These are phyloP conservation scores for Cadophora malorum DNA, from an alignment of 2,329 filamentous ascomycete genomes.

Conservation along the genomic window DNA sequence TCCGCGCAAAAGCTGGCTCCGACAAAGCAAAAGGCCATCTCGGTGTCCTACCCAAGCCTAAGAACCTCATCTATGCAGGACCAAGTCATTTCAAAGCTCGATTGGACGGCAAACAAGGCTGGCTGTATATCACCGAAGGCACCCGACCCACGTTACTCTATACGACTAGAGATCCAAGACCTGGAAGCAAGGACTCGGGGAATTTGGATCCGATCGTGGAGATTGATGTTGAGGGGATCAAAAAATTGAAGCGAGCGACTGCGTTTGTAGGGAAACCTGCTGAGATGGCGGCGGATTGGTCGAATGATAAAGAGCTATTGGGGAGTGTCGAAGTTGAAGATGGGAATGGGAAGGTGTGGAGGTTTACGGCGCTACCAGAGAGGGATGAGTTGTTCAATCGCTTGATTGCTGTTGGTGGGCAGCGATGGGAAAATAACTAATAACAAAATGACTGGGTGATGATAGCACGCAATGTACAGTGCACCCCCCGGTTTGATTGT, in stretches of 20 bases:
- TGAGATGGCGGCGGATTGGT: constrained; percentile 80
- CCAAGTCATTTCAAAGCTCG: constrained; percentile 78
- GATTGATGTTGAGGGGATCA: constrained; percentile 71
- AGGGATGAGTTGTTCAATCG: constrained; percentile 82
- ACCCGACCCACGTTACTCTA: constrained; percentile 5
- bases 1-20: constrained; percentile 60
- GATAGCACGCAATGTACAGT: too few relatives aligned
- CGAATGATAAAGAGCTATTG: constrained; percentile 71
- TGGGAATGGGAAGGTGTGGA: constrained; percentile 58
- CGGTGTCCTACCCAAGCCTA: constrained; percentile 62
- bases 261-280: constrained; percentile 78
- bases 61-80: constrained; percentile 59
- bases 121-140: constrained; percentile 63
- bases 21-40: constrained; percentile 70
- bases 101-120: constrained; percentile 73
- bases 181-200: neutral
- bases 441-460: neutral
- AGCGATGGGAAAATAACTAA: constrained; percentile 74
- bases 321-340: constrained; percentile 67
- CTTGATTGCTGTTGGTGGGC: constrained; percentile 74
- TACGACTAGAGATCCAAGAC: constrained; percentile 15
- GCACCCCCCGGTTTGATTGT: too few relatives aligned
- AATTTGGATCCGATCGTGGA: constrained; percentile 58
- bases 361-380: constrained; percentile 72
- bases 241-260: constrained; percentile 75